Evolutionary conservation across 2,329 filamentous ascomycete genomes (phyloP), one percentile per base, ranked within the genome.

Genomic region (Colletotrichum sp.): DNA sequence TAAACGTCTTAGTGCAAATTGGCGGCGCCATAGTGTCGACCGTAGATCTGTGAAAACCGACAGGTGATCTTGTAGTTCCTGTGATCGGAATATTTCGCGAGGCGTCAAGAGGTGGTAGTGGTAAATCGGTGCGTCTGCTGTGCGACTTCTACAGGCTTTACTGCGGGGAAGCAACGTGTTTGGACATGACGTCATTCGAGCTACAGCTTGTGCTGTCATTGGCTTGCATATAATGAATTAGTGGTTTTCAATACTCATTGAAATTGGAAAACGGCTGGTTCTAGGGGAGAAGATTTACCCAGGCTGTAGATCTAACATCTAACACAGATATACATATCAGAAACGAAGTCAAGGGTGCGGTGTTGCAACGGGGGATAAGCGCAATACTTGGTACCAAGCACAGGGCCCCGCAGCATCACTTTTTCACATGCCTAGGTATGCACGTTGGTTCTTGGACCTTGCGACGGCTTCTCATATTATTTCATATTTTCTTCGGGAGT

Each of bases 1-100:
- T 75, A 60, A 78, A 78, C 2, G 70, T 76, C 62, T 78, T 77
- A 8, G 71, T 78, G 55, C 74, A 78, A n/a, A 78, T 32, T 21
- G 77, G 62, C 8, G 73, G 70, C 36, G 70, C 56, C 73, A 76
- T 76, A 30, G 6, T 52, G 28, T 15, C 18, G 38, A 26, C 2
- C 34, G 18, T 34, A 15, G 58, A 34, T 26, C 28, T 24, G 30
- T 58, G 18, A 38, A 15, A 16, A 26, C 21, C 12, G 12, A 28
- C 10, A 24, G 61, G 13, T 64, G 5, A 38, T 38, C 26, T 64
- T 7, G 34, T 43, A 8, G n/a, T 21, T 38, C 18, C 12, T 36
- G 32, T 5, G 16, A 34, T 26, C 36, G n/a, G 5, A 9, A 9
- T 12, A 15, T 12, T 38, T 61, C 18, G 8, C 8, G 21, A 26